Conservation (phyloP, 345 rosid genomes). For the Noccaea bulbosa region DNA sequence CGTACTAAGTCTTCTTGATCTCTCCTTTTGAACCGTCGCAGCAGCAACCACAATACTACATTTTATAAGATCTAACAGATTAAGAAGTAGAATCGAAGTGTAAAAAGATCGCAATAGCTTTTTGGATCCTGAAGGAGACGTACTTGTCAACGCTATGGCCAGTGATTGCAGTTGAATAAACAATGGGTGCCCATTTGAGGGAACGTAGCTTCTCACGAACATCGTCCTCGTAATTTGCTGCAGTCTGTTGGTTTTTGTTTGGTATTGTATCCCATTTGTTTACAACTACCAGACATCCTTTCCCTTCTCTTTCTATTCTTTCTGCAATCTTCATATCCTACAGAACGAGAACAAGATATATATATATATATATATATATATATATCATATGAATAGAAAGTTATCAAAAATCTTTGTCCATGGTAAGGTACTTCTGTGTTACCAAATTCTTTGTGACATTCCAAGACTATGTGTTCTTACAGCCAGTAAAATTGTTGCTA, state of each 20-base stretch:
- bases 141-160: slow-evolving; percentile 92
- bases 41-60: slow-evolving; percentile 86
- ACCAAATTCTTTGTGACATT: neutral
- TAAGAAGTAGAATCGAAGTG: neutral
- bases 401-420: neutral
- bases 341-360: slow-evolving; percentile 6
- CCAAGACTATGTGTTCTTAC: neutral
- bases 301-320: slow-evolving; percentile 92
- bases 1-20: slow-evolving; percentile 87
- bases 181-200: slow-evolving; percentile 95
- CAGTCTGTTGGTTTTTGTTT: slow-evolving; percentile 81
- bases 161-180: slow-evolving; percentile 86
- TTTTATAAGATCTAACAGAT: slow-evolving; percentile 10
- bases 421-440: neutral
- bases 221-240: slow-evolving; percentile 81
- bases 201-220: slow-evolving; percentile 85
- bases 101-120: neutral
- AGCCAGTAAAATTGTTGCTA: neutral
- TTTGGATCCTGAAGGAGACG: slow-evolving; percentile 31
- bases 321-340: slow-evolving; percentile 92
- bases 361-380: neutral
- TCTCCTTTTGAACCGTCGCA: slow-evolving; percentile 77
- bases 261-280: slow-evolving; percentile 99
- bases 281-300: slow-evolving; percentile 93
- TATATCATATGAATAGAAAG: neutral